Evolutionary conservation across 768 basidiomycete species (phyloP).

Genomic region (Tulasnella sp.): DNA sequence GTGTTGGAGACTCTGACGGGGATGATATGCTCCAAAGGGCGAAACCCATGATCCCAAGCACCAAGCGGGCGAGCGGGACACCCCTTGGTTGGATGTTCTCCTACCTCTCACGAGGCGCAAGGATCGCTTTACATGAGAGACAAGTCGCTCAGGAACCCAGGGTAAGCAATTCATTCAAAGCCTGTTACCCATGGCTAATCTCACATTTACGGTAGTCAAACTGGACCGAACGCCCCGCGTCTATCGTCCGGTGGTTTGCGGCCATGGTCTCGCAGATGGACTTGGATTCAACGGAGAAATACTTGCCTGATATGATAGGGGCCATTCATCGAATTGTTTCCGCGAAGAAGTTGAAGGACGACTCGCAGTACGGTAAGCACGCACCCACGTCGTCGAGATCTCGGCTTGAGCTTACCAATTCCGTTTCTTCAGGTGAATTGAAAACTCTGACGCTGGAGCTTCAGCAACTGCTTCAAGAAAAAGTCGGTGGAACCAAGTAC

Average conservation of each 20-base stretch:
- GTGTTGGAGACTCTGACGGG: conserved; percentile 21
- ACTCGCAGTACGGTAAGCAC: conserved; percentile 60
- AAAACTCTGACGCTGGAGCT: conserved; percentile 72
- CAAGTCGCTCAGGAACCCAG: conserved; percentile 38
- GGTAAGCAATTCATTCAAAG: conserved; percentile 28
- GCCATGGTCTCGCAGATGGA: conserved; percentile 75
- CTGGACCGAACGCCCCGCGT: conserved; percentile 73
- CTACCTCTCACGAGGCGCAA: conserved; percentile 77
- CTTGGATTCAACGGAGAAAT: conserved; percentile 42
- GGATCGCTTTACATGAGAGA: conserved; percentile 60
- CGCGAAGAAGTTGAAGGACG: conserved; percentile 64
- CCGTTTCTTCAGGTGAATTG: conserved; percentile 53
- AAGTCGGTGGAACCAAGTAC: conserved; percentile 83
- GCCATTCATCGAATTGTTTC: conserved; percentile 82
- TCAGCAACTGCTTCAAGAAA: conserved; percentile 73
- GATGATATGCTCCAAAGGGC: conserved; percentile 20
- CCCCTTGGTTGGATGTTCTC: conserved; percentile 88
- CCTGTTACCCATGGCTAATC: background rate
- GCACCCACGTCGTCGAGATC: too few relatives aligned
- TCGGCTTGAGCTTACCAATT: too few relatives aligned
- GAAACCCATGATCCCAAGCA: conserved; percentile 13
- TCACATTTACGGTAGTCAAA: conserved; percentile 38
- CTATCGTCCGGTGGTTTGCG: conserved; percentile 85
- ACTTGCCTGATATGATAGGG: conserved; percentile 72
- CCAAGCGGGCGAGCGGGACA: conserved; percentile 26